Evolutionary conservation across 805 yeast genomes (phyloP), one percentile per base, ranked within the genome.

Genomic region (Brettanomyces custersianus): DNA sequence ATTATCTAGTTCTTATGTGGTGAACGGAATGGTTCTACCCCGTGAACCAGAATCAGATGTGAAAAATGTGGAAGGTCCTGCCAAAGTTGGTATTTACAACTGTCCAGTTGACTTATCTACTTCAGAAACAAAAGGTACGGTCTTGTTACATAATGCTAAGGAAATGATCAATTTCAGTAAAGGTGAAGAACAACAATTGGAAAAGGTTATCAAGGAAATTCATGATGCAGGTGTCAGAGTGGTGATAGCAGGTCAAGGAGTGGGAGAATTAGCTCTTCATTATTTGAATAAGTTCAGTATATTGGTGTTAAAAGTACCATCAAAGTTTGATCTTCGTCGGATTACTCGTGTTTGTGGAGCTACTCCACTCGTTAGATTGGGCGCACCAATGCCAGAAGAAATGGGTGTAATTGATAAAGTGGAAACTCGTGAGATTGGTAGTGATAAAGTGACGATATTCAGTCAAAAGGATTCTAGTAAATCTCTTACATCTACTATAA

Each of bases 51-150:
- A 90, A 59, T 94, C 96, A 12, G 78, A 76, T 46, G 62, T 88
- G 34, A 86, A 85, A 55, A 71, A 77, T 42, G 64, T 81, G 39
- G 56, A 50, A 8, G 51, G 59, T 31, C 76, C 70, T 48, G 76
- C 94, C 13, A 87, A 85, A 57, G 97, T 92, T 31, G 98, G 84
- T 8, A 88, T 87, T 3, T 92, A 70, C 65, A 86, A 95, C 7
- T 80, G 95, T 59, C 96, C 97, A 20, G 76, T 92, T 37, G 98
- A 92, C 62, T 85, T 85, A 41, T 80, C 96, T 11, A 80, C 87
- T 41, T 88, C 98, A n/a, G 98, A 92, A 65, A 90, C 97, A 17
- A 90, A 90, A 64, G 97, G 98, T 34, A 92, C 98, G 12, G 98
- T 92, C 33, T 68, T 92, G 51, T 71, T 92, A 46, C 96, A 92